These are phyloP conservation scores for Hypoxylon lienhwacheense DNA, from an alignment of 495 filamentous ascomycete genomes.

Conservation along the genomic window DNA sequence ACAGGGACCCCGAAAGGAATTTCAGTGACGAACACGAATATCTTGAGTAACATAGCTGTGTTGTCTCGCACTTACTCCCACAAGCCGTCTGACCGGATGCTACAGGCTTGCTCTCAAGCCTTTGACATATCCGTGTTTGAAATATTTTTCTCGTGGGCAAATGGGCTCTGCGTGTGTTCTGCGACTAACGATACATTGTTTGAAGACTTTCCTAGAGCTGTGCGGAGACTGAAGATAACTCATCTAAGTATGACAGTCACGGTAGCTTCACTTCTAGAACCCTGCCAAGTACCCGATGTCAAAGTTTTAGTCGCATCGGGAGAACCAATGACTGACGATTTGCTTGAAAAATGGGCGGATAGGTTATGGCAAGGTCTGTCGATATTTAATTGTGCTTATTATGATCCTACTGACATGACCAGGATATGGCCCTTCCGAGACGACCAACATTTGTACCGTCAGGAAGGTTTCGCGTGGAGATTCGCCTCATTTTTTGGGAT, in stretches of 20 bases:
- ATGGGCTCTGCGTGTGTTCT: conserved; percentile 72
- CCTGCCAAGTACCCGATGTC: conserved; percentile 63
- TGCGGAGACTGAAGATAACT: conserved; percentile 62
- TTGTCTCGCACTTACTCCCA: conserved; percentile 63
- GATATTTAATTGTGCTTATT: background rate
- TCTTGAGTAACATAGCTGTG: conserved; percentile 66
- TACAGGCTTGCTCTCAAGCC: conserved; percentile 73
- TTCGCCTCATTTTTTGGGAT: conserved; percentile 61
- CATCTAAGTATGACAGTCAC: conserved; percentile 80
- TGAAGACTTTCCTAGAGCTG: conserved; percentile 61
- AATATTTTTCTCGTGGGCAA: conserved; percentile 75
- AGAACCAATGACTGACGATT: conserved; percentile 67
- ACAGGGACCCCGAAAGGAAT: conserved; percentile 72
- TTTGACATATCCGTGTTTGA: conserved; percentile 83
- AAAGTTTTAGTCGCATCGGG: conserved; percentile 70
- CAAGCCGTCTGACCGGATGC: conserved; percentile 49
- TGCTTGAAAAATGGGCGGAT: conserved; percentile 67
- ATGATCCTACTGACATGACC: conserved; percentile 9
- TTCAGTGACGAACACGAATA: conserved; percentile 65
- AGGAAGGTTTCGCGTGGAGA: conserved; percentile 55
- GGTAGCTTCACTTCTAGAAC: conserved; percentile 67
- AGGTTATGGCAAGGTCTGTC: conserved; percentile 64
- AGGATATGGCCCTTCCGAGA: conserved; percentile 73
- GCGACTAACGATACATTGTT: conserved; percentile 66
- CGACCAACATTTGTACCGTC: conserved; percentile 74